A percentile compares a stretch with the other conserved stretches of the same genome.
These are phyloP conservation scores for Saururus chinensis DNA, from an alignment of 164 flowering plant genomes.

Conservation along the genomic window DNA sequence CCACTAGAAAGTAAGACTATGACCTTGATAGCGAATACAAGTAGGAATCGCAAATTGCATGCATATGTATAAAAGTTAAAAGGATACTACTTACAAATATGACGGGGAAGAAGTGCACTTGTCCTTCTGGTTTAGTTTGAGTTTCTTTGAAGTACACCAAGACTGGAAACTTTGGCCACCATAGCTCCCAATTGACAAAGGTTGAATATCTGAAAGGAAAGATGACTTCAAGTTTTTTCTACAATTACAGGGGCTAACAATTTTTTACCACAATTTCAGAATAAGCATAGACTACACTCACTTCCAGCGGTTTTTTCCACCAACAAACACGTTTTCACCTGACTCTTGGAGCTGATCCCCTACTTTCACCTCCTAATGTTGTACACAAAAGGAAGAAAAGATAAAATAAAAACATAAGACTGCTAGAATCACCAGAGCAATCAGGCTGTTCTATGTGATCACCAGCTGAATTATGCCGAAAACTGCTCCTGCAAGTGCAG, in stretches of 20 bases:
- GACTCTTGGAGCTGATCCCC: slow-evolving; percentile 77
- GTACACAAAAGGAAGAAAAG: background rate
- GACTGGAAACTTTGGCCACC: slow-evolving; percentile 95
- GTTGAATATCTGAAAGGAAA: slow-evolving; percentile 54
- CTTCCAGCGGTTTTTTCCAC: slow-evolving; percentile 97
- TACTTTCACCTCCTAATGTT: slow-evolving; percentile 68
- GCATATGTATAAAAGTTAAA: background rate
- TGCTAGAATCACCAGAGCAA: no score
- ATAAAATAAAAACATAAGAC: background rate
- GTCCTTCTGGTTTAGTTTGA: slow-evolving; percentile 94
- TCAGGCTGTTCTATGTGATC: background rate
- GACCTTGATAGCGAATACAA: no score
- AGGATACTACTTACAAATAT: slow-evolving; percentile 64
- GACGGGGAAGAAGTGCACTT: slow-evolving; percentile 88
- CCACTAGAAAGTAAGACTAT: no score
- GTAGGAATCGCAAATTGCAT: no score
- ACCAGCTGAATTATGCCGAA: background rate
- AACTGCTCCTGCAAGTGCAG: no score
- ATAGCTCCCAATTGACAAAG: slow-evolving; percentile 93
- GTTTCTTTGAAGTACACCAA: slow-evolving; percentile 88
- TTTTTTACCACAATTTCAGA: no score
- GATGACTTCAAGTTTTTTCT: background rate
- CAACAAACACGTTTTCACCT: slow-evolving; percentile 89
- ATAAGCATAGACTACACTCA: no score
- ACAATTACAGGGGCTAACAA: no score